Evolutionary conservation across 2,329 filamentous ascomycete species (phyloP).

Genomic region (Rhytidhysteron rufulum): DNA sequence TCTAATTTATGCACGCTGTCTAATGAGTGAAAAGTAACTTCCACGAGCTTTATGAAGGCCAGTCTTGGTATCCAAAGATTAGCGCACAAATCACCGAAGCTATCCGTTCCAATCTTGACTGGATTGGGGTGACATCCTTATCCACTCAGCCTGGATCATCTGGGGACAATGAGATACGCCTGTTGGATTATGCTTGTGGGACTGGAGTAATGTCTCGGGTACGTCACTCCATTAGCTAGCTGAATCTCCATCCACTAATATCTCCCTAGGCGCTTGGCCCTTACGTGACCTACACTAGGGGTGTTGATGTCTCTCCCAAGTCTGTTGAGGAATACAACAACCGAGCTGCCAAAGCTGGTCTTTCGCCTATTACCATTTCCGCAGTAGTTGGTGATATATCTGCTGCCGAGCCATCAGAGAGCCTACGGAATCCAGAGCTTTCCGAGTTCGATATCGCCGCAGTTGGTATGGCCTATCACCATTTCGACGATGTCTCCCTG

Average conservation of each 20-base stretch:
- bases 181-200: conserved; percentile 76
- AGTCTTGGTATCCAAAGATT: conserved; percentile 50
- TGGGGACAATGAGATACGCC: conserved; percentile 41
- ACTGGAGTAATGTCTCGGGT: conserved; percentile 64
- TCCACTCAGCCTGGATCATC: conserved; percentile 23
- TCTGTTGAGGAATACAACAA: conserved; percentile 68
- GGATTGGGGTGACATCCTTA: conserved; percentile 59
- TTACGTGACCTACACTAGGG: conserved; percentile 60
- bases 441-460: conserved; percentile 41
- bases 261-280: conserved; percentile 54
- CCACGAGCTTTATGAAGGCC: conserved; percentile 55
- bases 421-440: conserved; percentile 26
- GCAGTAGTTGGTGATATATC: conserved; percentile 36
- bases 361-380: conserved; percentile 15
- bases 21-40: conserved; percentile 41
- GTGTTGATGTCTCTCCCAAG: conserved; percentile 66
- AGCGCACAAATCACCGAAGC: conserved; percentile 53
- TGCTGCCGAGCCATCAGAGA: conserved; percentile 13
- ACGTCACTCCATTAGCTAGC: conserved; percentile 19
- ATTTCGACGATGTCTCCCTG: conserved; percentile 56
- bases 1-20: not conserved
- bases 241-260: not conserved
- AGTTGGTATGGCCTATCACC: conserved; percentile 44
- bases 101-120: conserved; percentile 52
- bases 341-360: conserved; percentile 38